Base-by-base conservation (phyloP, 805 yeast genomes). In the Ogataea philodendri region DNA sequence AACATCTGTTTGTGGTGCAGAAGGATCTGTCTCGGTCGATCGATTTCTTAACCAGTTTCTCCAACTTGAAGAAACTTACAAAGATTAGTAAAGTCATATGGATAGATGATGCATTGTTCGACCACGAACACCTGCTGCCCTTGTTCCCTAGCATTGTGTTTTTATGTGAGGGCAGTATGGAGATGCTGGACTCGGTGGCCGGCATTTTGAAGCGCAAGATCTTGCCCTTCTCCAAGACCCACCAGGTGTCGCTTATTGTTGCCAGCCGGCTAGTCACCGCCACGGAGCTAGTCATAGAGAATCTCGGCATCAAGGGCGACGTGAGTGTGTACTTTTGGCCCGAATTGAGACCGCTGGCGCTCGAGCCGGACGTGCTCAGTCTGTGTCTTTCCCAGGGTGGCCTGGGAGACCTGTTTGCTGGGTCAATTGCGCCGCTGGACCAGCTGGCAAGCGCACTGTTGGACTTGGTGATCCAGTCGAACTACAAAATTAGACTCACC, bases 391-490 rank as follows among this genome's bases (percentile, higher is more conserved):
- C 50, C 5, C 39, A 46, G 26, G 63, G 65, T 3, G 69, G 69
- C 0, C 34, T 68, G 26, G 54, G 70, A 2, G 64, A 64, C 13
- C 52, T 70, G 14, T 75, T 78, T 45, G 55, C 67, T 9, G 58
- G 67, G 22, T 69, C 79, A 1, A 47, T 73, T 3, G 58, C 67
- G 17, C 68, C 76, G 6, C 60, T 79, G 0, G 64, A 72, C 16
- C 48, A 56, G 27, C 49, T 82, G 3, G 74, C 84, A 1, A 59
- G 67, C 19, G 62, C 76, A 0, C 49, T 84, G 22, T 55, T 80
- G 10, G 59, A 65, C 15, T 41, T 81, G 9, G 68, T 72, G 32
- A 39, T 54, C 3, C 22, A 45, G 33, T 75, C 59, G 35, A 70
- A 65, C 22, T 64, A 57, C 39, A 63, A 45, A 36, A 45, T 74